Evolutionary conservation across 306 rosid genomes (phyloP).

Genomic region (Quercus alba): DNA sequence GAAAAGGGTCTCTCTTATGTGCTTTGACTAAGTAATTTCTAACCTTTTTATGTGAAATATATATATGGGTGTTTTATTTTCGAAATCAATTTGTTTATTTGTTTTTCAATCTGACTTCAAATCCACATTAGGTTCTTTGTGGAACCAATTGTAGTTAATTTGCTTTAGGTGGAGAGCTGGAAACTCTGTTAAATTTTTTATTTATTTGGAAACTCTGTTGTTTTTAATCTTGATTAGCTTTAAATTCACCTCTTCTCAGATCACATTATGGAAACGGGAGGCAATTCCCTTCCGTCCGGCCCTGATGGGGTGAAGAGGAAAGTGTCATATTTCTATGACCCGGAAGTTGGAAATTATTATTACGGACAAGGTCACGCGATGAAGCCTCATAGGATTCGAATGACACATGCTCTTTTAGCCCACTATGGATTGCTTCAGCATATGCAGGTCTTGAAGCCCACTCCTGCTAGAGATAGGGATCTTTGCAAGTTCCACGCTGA

Average conservation of each 20-base stretch:
- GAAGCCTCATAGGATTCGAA: slow-evolving; percentile 50
- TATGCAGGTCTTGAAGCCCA: slow-evolving; percentile 49
- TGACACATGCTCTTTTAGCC: slow-evolving; percentile 53
- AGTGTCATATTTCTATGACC: slow-evolving; percentile 48
- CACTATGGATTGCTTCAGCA: slow-evolving; percentile 53
- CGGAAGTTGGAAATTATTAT: slow-evolving; percentile 55
- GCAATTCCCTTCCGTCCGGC: slow-evolving; percentile 48
- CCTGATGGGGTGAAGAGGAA: slow-evolving; percentile 47
- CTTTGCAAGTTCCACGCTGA: slow-evolving; percentile 53
- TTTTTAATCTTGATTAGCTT: not conserved
- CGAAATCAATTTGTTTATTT: not conserved
- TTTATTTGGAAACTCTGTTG: not conserved
- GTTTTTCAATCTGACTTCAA: not conserved
- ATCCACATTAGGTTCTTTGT: not conserved
- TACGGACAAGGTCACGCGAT: slow-evolving; percentile 54
- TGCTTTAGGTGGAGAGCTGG: not conserved
- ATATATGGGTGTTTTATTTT: not conserved
- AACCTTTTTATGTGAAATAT: not conserved
- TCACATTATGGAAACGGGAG: slow-evolving; percentile 23
- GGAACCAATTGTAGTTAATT: not conserved
- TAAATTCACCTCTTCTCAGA: not conserved
- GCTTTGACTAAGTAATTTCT: not conserved
- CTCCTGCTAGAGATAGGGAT: slow-evolving; percentile 44
- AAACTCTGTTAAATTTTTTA: not conserved
- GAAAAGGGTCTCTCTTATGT: not conserved